Percentiles rank a stretch among this genome's conserved stretches.
Conservation (phyloP, 1,139 yeast genomes). For the Geotrichum citri-aurantii region DNA sequence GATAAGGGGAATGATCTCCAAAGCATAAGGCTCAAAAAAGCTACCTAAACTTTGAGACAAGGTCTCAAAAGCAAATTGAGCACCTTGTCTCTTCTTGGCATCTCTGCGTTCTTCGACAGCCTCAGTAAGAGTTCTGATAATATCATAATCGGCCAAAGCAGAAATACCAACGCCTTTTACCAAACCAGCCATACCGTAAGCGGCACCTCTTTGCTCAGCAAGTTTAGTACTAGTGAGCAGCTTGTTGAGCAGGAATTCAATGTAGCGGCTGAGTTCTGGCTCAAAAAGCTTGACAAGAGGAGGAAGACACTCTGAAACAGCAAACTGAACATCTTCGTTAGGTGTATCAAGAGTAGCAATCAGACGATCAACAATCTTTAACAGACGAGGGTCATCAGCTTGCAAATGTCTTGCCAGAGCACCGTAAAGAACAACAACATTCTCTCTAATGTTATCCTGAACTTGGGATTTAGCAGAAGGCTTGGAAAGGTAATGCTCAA, state of each 20-base stretch:
- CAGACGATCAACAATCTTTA: slow-evolving; percentile 59
- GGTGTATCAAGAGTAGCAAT: slow-evolving; percentile 77
- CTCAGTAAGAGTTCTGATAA: slow-evolving; percentile 69
- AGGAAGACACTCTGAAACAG: slow-evolving; percentile 78
- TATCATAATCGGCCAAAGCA: slow-evolving; percentile 66
- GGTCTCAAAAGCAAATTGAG: slow-evolving; percentile 80
- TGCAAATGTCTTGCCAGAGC: slow-evolving; percentile 77
- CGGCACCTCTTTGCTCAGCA: slow-evolving; percentile 81
- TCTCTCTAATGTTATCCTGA: slow-evolving; percentile 67
- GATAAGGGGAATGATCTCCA: slow-evolving; percentile 78
- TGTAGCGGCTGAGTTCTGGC: slow-evolving; percentile 42
- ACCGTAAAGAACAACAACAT: slow-evolving; percentile 81
- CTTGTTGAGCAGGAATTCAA: slow-evolving; percentile 54
- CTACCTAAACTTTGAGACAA: slow-evolving; percentile 69
- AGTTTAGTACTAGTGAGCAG: slow-evolving; percentile 46
- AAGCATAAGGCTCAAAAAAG: slow-evolving; percentile 87
- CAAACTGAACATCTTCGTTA: slow-evolving; percentile 81
- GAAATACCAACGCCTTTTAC: slow-evolving; percentile 86
- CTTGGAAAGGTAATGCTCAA: slow-evolving; percentile 52
- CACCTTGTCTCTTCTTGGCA: slow-evolving; percentile 75
- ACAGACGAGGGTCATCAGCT: slow-evolving; percentile 57
- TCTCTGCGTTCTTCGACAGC: slow-evolving; percentile 87
- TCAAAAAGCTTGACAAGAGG: slow-evolving; percentile 60
- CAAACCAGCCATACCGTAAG: slow-evolving; percentile 91
- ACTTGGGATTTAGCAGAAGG: slow-evolving; percentile 38